phyloP scores from a whole-genome alignment of 768 basidiomycete genomes.

The Pleurotus tuoliensis region DNA sequence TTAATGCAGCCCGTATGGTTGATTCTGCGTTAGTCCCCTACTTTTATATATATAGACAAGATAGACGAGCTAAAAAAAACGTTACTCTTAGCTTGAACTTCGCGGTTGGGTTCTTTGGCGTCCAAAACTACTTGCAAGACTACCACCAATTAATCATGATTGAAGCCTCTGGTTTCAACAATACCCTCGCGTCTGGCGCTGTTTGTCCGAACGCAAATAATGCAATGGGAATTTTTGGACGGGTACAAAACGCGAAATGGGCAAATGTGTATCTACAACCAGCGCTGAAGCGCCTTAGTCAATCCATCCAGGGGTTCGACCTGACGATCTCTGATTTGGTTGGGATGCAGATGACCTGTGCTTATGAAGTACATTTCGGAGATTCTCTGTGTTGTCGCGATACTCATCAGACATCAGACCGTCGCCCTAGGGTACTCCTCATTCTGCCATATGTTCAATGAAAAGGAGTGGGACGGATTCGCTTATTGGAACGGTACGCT shows the following conservation, averaged over 20 bases:
- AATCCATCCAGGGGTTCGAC: conserved; percentile 44
- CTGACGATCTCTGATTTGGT: conserved; percentile 51
- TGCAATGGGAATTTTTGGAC: conserved; percentile 39
- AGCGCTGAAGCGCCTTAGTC: conserved; percentile 49
- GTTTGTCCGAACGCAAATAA: conserved; percentile 56
- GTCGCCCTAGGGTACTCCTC: conserved; percentile 74
- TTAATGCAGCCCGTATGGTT: conserved; percentile 44
- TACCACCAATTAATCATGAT: conserved; percentile 64
- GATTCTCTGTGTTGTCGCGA: neutral
- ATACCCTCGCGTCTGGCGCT: conserved; percentile 68
- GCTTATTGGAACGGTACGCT: conserved; percentile 48
- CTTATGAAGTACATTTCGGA: conserved; percentile 56
- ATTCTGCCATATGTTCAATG: conserved; percentile 76
- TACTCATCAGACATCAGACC: conserved; percentile 38
- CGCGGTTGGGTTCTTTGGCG: conserved; percentile 58
- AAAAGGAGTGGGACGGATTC: conserved; percentile 78
- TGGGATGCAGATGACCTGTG: conserved; percentile 65
- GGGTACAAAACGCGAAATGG: conserved; percentile 50
- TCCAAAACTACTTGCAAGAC: conserved; percentile 42
- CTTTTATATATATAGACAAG: too few relatives aligned
- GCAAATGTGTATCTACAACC: conserved; percentile 52
- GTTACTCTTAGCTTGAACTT: conserved; percentile 33
- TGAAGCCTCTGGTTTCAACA: conserved; percentile 55
- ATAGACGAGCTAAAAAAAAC: neutral
- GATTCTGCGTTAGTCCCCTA: conserved; percentile 38